Percentiles rank a stretch among this genome's conserved stretches.
Conservation (phyloP, 306 rosid genomes). For the Trifolium dubium region DNA sequence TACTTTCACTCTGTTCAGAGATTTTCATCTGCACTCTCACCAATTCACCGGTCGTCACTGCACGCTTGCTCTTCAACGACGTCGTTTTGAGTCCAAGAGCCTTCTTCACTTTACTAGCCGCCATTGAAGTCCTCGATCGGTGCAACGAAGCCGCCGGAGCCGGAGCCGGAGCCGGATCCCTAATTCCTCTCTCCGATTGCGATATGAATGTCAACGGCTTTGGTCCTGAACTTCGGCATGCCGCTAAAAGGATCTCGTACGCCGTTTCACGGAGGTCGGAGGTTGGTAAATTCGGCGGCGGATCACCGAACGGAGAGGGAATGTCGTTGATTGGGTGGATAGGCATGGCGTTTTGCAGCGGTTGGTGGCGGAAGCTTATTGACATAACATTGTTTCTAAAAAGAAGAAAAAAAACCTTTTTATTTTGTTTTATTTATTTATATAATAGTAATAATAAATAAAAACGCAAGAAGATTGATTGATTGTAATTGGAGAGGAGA, state of each 20-base stretch:
- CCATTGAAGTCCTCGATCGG: slow-evolving; percentile 82
- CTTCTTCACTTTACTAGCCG: slow-evolving; percentile 87
- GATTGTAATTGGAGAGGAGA: slow-evolving; percentile 19
- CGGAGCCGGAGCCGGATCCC: slow-evolving; percentile 47
- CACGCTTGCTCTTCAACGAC: slow-evolving; percentile 55
- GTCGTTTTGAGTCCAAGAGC: slow-evolving; percentile 79
- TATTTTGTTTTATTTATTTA: background rate
- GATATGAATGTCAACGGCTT: slow-evolving; percentile 82
- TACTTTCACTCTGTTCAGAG: slow-evolving; percentile 80
- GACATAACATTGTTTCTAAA: background rate
- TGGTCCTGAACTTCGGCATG: slow-evolving; percentile 80
- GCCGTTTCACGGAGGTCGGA: slow-evolving; percentile 91
- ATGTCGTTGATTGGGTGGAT: slow-evolving; percentile 58
- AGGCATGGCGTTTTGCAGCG: slow-evolving; percentile 59
- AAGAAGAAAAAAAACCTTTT: background rate
- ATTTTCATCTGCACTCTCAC: slow-evolving; percentile 84
- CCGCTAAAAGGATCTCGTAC: slow-evolving; percentile 82
- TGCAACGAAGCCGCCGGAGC: slow-evolving; percentile 59
- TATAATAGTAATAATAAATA: too few relatives aligned
- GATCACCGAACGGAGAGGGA: slow-evolving; percentile 69
- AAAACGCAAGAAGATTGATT: background rate
- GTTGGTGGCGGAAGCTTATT: background rate
- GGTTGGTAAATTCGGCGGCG: slow-evolving; percentile 49
- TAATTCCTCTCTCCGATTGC: slow-evolving; percentile 71
- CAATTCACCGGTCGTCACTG: slow-evolving; percentile 75